These are phyloP conservation scores for Dothiorella sarmentorum DNA, from an alignment of 2,329 filamentous ascomycete species.

Conservation along the genomic window DNA sequence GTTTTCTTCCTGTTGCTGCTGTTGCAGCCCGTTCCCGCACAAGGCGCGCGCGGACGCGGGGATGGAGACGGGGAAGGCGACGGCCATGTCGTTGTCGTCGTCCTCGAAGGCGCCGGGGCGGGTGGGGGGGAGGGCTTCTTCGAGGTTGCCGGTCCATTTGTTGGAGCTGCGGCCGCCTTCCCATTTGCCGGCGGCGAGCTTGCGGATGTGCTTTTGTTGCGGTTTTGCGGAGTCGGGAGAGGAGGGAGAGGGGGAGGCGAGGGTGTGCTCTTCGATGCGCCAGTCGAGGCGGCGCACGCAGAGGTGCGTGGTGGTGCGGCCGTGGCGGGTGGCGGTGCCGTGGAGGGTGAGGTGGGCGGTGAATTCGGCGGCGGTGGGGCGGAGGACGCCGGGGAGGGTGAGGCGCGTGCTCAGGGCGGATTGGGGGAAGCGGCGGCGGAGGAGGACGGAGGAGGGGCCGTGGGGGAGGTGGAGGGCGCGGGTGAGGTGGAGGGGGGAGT, in stretches of 20 bases:
- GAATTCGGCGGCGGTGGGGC: not conserved
- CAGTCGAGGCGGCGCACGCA: not conserved
- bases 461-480: not conserved
- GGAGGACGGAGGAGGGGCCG: not conserved
- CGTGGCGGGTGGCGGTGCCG: not conserved
- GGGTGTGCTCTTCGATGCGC: not conserved
- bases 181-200: not conserved
- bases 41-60: not conserved
- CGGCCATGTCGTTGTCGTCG: not conserved
- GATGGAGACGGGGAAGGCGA: not conserved
- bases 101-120: not conserved
- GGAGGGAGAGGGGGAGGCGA: not conserved
- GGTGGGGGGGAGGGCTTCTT: not conserved
- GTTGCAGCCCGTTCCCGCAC: too few species aligned
- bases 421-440: slow-evolving; percentile 2
- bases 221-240: not conserved
- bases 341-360: not conserved
- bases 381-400: not conserved
- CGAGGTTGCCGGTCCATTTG: not conserved
- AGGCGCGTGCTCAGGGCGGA: not conserved
- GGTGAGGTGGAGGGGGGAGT: not conserved
- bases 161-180: not conserved
- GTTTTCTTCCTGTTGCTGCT: too few species aligned
- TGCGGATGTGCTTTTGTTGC: not conserved
- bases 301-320: not conserved